Evolutionary conservation across 805 yeast genomes (phyloP), one percentile per base, ranked within the genome.

Genomic region (Metschnikowia matae): DNA sequence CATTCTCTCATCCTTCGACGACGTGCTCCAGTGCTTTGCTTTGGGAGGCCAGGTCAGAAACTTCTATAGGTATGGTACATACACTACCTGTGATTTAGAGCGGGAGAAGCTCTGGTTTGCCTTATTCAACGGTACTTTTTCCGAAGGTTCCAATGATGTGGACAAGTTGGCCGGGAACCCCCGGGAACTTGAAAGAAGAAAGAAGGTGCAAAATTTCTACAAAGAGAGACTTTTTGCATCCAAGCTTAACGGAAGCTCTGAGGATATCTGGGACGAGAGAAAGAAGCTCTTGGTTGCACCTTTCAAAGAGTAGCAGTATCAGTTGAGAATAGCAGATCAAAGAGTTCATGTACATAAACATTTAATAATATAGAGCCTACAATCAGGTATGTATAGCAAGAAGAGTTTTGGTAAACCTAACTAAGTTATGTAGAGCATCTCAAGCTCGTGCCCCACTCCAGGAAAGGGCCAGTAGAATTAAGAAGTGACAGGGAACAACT

Each of bases 21-120:
- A 89, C 62, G 73, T 91, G 20, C 77, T 90, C 42, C 84, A 81
- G 43, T 92, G 98, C 65, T 89, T 87, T 69, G 87, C 97, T 0
- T 63, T 91, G 2, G 97, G 96, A 3, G 97, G 97, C 0, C 97
- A 91, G 63, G 70, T 88, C 18, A 80, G 95, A 53, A 80, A 86
- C 67, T 86, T 87, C 61, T 92, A 91, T 64, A 73, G 97, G 48
- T 86, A 82, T 62, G 97, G 97, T 2, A 81, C 83, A 40, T 77
- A 89, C 59, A 82, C 84, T 46, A 72, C 81, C 53, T 92, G 98
- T 67, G 77, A 75, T 40, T 78, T 77, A 46, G 87, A 87, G 60
- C 74, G 87, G 47, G 82, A 78, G 21, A 89, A 89, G 69, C 75
- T 90, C 60, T 85, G 85, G 75, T 92, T 92, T 66, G 90, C 97